Evolutionary conservation across 768 basidiomycete genomes (phyloP).

Genomic region (Trametes punicea): DNA sequence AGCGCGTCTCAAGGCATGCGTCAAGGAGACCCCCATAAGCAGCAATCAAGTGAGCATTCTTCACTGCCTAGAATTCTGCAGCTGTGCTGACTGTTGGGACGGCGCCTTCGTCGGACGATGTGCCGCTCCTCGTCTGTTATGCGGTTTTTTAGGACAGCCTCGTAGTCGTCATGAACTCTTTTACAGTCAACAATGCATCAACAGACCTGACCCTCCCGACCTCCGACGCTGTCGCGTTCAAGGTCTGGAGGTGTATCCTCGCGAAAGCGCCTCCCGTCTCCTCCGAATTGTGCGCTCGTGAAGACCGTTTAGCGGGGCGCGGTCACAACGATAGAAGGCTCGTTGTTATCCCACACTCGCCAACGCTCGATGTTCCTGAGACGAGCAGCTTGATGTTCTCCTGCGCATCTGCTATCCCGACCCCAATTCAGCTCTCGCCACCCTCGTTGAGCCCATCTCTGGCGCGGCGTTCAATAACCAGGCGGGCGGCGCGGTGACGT

Average conservation of each 20-base stretch:
- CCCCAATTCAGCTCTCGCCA: too few species aligned
- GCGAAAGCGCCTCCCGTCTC: slow-evolving; percentile 19
- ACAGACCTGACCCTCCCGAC: slow-evolving; percentile 22
- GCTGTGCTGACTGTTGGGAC: too few species aligned
- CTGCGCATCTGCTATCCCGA: slow-evolving; percentile 24
- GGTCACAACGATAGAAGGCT: not conserved
- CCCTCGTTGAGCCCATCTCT: too few species aligned
- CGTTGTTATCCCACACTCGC: too few species aligned
- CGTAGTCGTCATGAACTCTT: too few species aligned
- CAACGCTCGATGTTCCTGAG: slow-evolving; percentile 21
- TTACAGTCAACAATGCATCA: slow-evolving; percentile 5
- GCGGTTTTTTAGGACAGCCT: too few species aligned
- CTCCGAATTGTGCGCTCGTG: slow-evolving; percentile 16
- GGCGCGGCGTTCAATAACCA: not conserved
- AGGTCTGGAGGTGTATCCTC: slow-evolving; percentile 14
- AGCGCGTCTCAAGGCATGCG: too few species aligned
- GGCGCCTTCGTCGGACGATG: too few species aligned
- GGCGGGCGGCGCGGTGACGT: slow-evolving; percentile 1
- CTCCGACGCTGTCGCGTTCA: slow-evolving; percentile 16
- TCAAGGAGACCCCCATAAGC: too few species aligned
- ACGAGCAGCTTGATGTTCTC: slow-evolving; percentile 13
- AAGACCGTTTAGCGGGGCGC: not conserved
- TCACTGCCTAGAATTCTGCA: too few species aligned
- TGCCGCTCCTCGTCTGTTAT: too few species aligned
- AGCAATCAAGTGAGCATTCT: too few species aligned